phyloP scores from a whole-genome alignment of 2,329 filamentous ascomycete species.

The Penicillium crustosum region DNA sequence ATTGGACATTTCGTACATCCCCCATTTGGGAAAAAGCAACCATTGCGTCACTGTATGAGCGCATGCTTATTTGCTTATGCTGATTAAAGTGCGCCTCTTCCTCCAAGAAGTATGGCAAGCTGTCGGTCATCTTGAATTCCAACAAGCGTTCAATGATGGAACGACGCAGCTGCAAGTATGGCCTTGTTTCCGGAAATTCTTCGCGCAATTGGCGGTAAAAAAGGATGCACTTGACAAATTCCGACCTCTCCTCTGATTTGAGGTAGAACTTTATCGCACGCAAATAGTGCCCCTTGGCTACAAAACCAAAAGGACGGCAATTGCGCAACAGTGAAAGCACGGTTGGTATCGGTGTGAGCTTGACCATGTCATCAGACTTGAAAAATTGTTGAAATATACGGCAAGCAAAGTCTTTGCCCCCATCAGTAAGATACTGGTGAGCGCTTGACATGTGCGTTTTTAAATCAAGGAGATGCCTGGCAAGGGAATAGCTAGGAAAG shows the following conservation, averaged over 20 bases:
- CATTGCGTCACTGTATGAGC: constrained; percentile 40
- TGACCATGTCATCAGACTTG: background rate
- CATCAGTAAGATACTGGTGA: too few species aligned
- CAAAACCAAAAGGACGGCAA: constrained; percentile 26
- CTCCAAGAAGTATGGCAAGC: constrained; percentile 43
- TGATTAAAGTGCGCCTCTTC: constrained; percentile 39
- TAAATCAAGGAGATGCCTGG: constrained; percentile 1
- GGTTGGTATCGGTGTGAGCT: background rate
- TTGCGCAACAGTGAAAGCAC: constrained; percentile 29
- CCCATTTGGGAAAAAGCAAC: constrained; percentile 48
- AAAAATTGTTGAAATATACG: background rate
- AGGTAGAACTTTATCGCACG: constrained; percentile 21
- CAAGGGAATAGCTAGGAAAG: background rate
- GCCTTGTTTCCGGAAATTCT: constrained; percentile 27
- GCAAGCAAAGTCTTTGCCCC: background rate
- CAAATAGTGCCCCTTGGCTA: constrained; percentile 30
- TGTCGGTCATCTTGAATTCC: constrained; percentile 34
- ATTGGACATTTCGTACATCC: constrained; percentile 46
- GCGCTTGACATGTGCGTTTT: too few species aligned
- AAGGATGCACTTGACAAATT: constrained; percentile 34
- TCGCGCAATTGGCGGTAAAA: constrained; percentile 45
- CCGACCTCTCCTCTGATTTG: constrained; percentile 28
- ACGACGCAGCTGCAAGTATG: constrained; percentile 23
- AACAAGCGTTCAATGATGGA: constrained; percentile 29
- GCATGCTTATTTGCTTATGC: constrained; percentile 26